Evolutionary conservation across 371 early-diverging fungal genomes (phyloP).

Genomic region (Mortierella sp.): DNA sequence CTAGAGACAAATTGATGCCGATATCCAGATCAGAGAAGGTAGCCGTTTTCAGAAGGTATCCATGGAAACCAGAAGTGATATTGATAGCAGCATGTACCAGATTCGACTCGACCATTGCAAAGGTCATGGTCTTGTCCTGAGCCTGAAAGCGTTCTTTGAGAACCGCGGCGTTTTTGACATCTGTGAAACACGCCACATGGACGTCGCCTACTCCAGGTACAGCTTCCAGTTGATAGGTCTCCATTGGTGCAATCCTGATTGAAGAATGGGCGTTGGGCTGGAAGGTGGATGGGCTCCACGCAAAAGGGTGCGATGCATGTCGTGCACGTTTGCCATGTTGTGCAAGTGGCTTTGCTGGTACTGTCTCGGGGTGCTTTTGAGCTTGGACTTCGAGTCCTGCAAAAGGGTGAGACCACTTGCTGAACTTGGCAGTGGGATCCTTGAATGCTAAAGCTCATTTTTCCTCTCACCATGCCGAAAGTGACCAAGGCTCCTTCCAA

Average conservation of each 20-base stretch:
- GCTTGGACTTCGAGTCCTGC: too few species aligned
- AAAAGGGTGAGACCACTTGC: background rate
- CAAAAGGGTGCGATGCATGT: too few species aligned
- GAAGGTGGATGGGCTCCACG: too few species aligned
- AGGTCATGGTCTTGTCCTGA: slow-evolving; percentile 61
- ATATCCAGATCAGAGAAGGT: background rate
- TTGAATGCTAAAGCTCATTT: slow-evolving; percentile 24
- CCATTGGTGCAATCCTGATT: slow-evolving; percentile 51
- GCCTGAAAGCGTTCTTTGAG: slow-evolving; percentile 59
- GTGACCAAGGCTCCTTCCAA: slow-evolving; percentile 27
- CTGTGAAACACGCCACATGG: slow-evolving; percentile 63
- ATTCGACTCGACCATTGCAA: slow-evolving; percentile 64
- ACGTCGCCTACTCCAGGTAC: slow-evolving; percentile 57
- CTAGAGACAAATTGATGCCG: slow-evolving; percentile 26
- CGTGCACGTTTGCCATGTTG: too few species aligned
- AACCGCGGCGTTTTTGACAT: slow-evolving; percentile 62
- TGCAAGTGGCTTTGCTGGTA: too few species aligned
- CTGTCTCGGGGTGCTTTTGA: too few species aligned
- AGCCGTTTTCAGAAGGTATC: too few species aligned
- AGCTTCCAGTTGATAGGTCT: slow-evolving; percentile 64
- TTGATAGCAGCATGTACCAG: too few species aligned
- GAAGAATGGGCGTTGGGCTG: background rate
- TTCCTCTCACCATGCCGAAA: slow-evolving; percentile 48
- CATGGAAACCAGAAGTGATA: too few species aligned
- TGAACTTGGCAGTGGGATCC: background rate